phyloP scores from a whole-genome alignment of 331 rosid species.

The Pyrus hybrid region DNA sequence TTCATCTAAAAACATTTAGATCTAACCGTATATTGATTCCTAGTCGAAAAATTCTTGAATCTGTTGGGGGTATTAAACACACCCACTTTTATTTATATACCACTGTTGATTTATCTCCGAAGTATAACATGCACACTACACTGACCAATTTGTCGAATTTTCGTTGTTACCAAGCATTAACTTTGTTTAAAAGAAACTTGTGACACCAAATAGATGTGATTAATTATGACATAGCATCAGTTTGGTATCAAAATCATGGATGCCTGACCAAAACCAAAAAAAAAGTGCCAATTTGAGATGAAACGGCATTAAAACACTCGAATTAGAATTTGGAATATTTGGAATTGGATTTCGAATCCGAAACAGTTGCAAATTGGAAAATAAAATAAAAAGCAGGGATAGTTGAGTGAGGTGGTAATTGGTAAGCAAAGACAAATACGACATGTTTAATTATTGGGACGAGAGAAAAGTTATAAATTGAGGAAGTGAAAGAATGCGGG shows the following conservation, averaged over 20 bases:
- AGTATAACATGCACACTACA: not conserved
- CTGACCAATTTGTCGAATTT: not conserved
- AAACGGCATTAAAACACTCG: not conserved
- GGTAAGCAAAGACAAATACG: too few relatives aligned
- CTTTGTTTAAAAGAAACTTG: not conserved
- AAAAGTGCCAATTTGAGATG: not conserved
- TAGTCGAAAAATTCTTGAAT: not conserved
- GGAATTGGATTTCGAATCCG: not conserved
- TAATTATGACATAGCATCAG: not conserved
- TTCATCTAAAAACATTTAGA: too few relatives aligned
- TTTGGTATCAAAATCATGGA: not conserved
- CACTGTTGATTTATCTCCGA: not conserved
- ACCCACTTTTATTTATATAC: not conserved
- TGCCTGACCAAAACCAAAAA: not conserved
- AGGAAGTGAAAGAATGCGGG: too few relatives aligned
- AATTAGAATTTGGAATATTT: not conserved
- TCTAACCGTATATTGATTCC: too few relatives aligned
- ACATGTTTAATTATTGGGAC: too few relatives aligned
- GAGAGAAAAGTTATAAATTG: too few relatives aligned
- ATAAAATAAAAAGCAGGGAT: not conserved
- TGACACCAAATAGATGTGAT: not conserved
- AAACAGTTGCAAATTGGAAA: not conserved
- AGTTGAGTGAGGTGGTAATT: not conserved
- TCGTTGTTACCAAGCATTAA: not conserved
- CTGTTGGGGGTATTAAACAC: not conserved